phyloP scores from a whole-genome alignment of 108 stramenopile genomes.

The Cyclotella distinguenda region DNA sequence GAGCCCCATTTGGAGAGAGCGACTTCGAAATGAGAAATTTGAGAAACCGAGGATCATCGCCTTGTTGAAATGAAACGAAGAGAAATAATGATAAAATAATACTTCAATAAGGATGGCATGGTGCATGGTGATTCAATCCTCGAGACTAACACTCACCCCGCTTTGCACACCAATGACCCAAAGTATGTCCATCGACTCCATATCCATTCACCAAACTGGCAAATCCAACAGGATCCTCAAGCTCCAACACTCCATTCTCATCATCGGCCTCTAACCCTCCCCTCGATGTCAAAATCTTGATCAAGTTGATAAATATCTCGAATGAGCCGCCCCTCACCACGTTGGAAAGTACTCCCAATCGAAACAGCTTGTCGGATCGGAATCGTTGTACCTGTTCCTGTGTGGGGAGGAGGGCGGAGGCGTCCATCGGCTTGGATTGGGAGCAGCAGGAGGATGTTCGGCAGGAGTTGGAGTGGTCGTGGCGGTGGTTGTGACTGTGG shows the following conservation, averaged over 20 bases:
- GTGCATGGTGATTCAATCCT: too few relatives aligned
- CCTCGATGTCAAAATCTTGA: conserved; percentile 12
- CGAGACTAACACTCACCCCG: conserved; percentile 60
- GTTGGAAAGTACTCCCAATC: conserved; percentile 34
- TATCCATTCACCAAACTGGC: conserved; percentile 42
- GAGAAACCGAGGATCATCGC: conserved; percentile 74
- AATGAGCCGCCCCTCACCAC: conserved; percentile 39
- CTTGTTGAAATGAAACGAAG: conserved; percentile 16
- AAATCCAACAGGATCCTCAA: conserved; percentile 30
- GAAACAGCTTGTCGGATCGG: conserved; percentile 31
- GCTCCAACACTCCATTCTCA: conserved; percentile 1
- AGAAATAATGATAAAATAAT: not conserved
- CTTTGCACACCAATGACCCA: conserved; percentile 95
- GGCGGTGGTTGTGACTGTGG: conserved; percentile 24
- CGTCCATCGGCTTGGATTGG: conserved; percentile 32
- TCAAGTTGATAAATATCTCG: conserved; percentile 31
- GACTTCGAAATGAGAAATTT: conserved; percentile 49
- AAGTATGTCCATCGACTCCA: conserved; percentile 79
- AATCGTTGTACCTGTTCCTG: conserved; percentile 47
- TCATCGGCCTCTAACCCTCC: conserved; percentile 5
- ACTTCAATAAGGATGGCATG: conserved; percentile 3
- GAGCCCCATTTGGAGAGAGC: conserved; percentile 22
- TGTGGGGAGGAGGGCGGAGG: conserved; percentile 47
- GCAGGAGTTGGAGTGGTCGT: conserved; percentile 33
- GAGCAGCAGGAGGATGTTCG: conserved; percentile 19